Percentiles rank a stretch among this genome's conserved stretches.
phyloP scores from a whole-genome alignment of 176 grass and related monocot genomes.

The Ensete ventricosum region DNA sequence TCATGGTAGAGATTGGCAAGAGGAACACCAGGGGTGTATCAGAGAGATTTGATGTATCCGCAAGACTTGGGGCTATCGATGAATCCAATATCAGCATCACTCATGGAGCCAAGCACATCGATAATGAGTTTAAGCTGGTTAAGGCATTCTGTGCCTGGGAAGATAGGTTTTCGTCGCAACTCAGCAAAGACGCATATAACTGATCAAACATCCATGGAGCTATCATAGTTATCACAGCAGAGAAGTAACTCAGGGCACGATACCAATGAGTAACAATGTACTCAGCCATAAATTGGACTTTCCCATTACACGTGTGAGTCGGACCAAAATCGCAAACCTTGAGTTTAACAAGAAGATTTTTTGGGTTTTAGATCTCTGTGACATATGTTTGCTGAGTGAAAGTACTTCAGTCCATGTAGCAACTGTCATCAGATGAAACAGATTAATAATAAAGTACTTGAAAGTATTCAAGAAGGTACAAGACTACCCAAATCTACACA shows the following conservation, averaged over 20 bases:
- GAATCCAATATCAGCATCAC: slow-evolving; percentile 29
- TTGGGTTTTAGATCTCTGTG: slow-evolving; percentile 31
- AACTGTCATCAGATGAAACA: slow-evolving; percentile 4
- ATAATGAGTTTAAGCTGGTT: slow-evolving; percentile 35
- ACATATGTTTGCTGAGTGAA: slow-evolving; percentile 33
- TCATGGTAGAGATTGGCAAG: slow-evolving; percentile 24
- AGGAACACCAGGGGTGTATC: slow-evolving; percentile 27
- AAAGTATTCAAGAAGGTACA: too few relatives aligned
- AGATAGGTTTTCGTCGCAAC: slow-evolving; percentile 33
- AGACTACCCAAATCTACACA: too few relatives aligned
- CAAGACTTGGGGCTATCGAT: slow-evolving; percentile 28
- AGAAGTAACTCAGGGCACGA: slow-evolving; percentile 33
- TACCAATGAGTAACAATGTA: slow-evolving; percentile 38
- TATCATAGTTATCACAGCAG: slow-evolving; percentile 34
- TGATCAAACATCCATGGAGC: slow-evolving; percentile 34
- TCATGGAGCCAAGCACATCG: slow-evolving; percentile 29
- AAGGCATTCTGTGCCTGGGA: slow-evolving; percentile 30
- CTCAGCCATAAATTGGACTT: slow-evolving; percentile 29
- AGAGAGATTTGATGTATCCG: slow-evolving; percentile 33
- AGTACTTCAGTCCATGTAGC: slow-evolving; percentile 31
- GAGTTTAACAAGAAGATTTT: slow-evolving; percentile 33
- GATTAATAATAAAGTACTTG: too few relatives aligned
- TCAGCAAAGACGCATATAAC: slow-evolving; percentile 37
- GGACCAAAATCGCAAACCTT: slow-evolving; percentile 36
- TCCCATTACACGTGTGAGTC: slow-evolving; percentile 16